Evolutionary conservation across 75 land plant species (phyloP).

Genomic region (Cupressus sempervirens): DNA sequence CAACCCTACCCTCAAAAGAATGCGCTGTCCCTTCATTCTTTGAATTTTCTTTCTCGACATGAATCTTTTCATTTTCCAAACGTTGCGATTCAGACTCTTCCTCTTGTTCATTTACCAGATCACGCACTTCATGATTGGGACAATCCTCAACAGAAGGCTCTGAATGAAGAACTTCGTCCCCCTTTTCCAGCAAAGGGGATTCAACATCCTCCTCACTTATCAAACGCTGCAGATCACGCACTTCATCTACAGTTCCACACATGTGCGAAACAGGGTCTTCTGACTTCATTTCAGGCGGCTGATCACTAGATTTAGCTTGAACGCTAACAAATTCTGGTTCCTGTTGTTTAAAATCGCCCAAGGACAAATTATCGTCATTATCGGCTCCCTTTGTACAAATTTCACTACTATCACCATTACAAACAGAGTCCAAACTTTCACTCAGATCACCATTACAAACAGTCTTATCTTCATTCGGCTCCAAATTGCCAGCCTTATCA

Average conservation of each 20-base stretch:
- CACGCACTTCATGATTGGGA: background rate
- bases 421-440: background rate
- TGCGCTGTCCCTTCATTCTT: background rate
- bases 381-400: background rate
- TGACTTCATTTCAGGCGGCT: background rate
- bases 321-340: background rate
- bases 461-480: background rate
- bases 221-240: background rate
- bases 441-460: background rate
- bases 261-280: background rate
- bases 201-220: constrained; percentile 1
- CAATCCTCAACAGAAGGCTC: background rate
- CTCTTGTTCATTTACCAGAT: background rate
- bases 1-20: background rate
- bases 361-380: background rate
- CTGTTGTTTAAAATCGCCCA: background rate
- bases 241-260: background rate
- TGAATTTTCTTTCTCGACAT: background rate
- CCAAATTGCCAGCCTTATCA: background rate
- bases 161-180: background rate
- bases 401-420: background rate
- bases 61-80: background rate
- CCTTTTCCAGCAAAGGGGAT: background rate
- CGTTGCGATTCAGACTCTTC: background rate
- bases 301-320: background rate